phyloP scores from a whole-genome alignment of 345 rosid genomes.

The Eucalyptus brandiana region DNA sequence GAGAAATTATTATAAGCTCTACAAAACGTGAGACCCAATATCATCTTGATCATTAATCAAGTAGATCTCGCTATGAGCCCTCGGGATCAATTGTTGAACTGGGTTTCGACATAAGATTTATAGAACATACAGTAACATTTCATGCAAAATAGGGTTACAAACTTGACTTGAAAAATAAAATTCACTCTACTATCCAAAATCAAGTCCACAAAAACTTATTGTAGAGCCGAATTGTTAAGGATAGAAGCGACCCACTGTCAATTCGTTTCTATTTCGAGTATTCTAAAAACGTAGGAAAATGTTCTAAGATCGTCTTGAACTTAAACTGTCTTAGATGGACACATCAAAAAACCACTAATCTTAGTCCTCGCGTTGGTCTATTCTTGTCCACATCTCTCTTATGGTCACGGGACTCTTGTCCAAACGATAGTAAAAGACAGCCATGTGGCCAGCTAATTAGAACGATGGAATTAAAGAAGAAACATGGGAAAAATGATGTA shows the following conservation, averaged over 20 bases:
- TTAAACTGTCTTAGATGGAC: neutral
- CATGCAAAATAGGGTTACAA: neutral
- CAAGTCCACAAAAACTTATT: neutral
- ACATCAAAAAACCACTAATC: neutral
- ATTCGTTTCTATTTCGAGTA: neutral
- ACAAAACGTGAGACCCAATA: accelerated
- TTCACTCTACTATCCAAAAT: neutral
- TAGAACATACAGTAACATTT: too few species aligned
- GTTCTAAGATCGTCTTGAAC: neutral
- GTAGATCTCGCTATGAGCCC: neutral
- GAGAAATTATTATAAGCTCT: neutral
- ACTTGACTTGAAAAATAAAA: neutral
- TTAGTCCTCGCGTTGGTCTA: neutral
- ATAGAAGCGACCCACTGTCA: too few species aligned
- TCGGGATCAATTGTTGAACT: accelerated
- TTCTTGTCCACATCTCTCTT: neutral
- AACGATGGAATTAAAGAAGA: neutral
- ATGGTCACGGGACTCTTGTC: neutral
- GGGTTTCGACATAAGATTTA: neutral
- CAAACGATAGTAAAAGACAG: neutral
- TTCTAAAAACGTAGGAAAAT: neutral
- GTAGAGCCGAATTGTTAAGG: neutral
- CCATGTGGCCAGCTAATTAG: neutral
- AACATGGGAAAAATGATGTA: neutral
- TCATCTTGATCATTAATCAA: neutral